Percentiles rank a stretch among this genome's conserved stretches.
Evolutionary conservation across 352 stramenopile genomes (phyloP).

Genomic region (Phytophthora pisi): DNA sequence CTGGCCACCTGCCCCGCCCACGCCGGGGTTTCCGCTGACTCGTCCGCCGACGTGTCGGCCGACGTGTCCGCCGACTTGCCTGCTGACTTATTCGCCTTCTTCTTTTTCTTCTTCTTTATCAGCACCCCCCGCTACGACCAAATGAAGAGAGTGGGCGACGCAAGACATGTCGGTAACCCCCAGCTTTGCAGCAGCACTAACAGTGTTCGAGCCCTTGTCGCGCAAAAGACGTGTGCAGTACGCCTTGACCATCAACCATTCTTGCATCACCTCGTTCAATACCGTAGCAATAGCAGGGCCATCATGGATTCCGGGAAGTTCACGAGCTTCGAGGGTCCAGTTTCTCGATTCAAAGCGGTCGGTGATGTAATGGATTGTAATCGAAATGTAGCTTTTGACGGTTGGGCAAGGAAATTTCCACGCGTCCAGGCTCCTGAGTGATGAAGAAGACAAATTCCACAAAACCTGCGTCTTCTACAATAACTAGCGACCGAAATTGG

Average conservation of each 20-base stretch:
- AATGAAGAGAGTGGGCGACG: background rate
- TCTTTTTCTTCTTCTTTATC: background rate
- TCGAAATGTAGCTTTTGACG: background rate
- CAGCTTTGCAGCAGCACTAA: background rate
- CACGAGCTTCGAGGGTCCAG: conserved; percentile 1
- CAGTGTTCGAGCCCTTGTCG: background rate
- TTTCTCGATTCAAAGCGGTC: background rate
- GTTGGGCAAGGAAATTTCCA: background rate
- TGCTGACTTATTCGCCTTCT: too few relatives aligned
- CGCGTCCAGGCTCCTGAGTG: background rate
- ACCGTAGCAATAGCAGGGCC: background rate
- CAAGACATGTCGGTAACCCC: background rate
- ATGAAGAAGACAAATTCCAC: background rate
- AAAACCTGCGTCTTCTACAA: background rate
- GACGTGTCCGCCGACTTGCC: too few relatives aligned
- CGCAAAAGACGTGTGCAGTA: background rate
- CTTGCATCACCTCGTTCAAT: background rate
- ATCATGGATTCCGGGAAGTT: background rate
- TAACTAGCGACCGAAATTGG: background rate
- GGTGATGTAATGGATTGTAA: conserved; percentile 6
- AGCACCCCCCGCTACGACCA: background rate
- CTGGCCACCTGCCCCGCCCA: background rate
- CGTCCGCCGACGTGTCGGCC: background rate
- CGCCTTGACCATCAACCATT: background rate
- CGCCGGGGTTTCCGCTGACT: background rate